Percentiles rank a stretch among this genome's conserved stretches.
phyloP scores from a whole-genome alignment of 352 stramenopile genomes.

The Globisporangium sylvaticum region DNA sequence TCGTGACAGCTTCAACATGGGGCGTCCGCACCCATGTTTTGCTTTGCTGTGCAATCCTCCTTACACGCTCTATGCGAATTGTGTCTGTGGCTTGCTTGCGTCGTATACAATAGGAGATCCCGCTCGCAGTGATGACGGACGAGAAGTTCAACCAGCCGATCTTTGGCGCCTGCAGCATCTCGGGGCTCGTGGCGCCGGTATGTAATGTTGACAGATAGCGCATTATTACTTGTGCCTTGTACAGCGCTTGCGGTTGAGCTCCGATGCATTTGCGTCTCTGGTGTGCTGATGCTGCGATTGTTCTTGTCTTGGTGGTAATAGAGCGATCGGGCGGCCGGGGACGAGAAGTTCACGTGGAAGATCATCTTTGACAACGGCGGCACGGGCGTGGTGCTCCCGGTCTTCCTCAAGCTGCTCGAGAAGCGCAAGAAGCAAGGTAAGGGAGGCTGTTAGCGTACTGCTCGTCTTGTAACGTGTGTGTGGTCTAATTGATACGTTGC shows the following conservation, averaged over 20 bases:
- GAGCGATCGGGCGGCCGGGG: slow-evolving; percentile 3
- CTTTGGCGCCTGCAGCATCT: slow-evolving; percentile 86
- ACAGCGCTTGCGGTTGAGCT: neutral
- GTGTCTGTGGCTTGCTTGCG: neutral
- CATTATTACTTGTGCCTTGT: neutral
- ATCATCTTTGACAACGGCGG: slow-evolving; percentile 84
- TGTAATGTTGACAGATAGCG: neutral
- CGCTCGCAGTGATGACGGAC: slow-evolving; percentile 68
- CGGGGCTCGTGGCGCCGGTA: slow-evolving; percentile 60
- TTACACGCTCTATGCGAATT: neutral
- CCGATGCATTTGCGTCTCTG: neutral
- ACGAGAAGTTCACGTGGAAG: slow-evolving; percentile 59
- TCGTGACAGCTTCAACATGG: neutral
- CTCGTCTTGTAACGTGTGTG: neutral
- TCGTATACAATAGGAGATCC: slow-evolving; percentile 48
- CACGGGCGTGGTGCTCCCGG: slow-evolving; percentile 72
- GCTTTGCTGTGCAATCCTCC: neutral
- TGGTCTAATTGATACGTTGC: neutral
- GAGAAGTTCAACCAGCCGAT: slow-evolving; percentile 91
- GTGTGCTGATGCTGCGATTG: neutral
- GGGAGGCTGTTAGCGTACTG: neutral
- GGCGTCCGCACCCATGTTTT: neutral
- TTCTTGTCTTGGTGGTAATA: neutral
- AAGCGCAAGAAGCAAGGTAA: slow-evolving; percentile 72
- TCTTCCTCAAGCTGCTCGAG: slow-evolving; percentile 81